These are phyloP conservation scores for Cercospora brassicicola DNA, from an alignment of 2,329 filamentous ascomycete species.

Conservation along the genomic window DNA sequence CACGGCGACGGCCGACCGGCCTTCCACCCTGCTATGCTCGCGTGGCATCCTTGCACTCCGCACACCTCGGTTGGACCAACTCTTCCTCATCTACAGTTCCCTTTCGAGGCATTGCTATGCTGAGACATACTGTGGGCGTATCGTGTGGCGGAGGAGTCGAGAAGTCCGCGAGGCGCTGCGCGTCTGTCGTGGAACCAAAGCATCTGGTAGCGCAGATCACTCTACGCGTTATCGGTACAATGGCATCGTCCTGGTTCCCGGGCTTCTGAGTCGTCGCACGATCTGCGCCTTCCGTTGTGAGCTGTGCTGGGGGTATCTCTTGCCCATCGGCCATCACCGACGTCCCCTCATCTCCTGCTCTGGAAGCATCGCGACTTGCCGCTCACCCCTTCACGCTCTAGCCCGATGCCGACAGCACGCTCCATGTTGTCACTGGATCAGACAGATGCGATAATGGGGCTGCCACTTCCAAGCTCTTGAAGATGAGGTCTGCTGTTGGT, in stretches of 20 bases:
- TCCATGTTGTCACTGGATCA: neutral
- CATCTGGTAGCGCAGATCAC: neutral
- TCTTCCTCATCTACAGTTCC: neutral
- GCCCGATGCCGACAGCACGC: neutral
- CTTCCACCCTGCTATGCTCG: neutral
- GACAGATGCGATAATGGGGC: neutral
- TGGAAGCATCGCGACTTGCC: neutral
- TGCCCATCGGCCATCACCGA: conserved; percentile 8
- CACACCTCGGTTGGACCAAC: neutral
- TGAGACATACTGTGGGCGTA: neutral
- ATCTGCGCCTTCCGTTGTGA: neutral
- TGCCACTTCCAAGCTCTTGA: neutral
- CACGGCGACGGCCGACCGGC: conserved; percentile 10
- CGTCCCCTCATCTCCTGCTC: neutral
- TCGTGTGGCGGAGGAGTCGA: neutral
- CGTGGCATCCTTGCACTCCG: neutral
- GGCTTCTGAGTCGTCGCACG: neutral
- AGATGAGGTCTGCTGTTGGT: neutral
- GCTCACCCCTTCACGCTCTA: neutral
- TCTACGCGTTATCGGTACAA: neutral
- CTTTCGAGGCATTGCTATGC: neutral
- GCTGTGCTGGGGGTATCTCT: neutral
- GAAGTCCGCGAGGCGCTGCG: neutral
- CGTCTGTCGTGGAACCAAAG: neutral
- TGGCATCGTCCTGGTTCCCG: neutral